Conservation (phyloP, 169 alveolate species). For the Eimeria nieschulzi region DNA sequence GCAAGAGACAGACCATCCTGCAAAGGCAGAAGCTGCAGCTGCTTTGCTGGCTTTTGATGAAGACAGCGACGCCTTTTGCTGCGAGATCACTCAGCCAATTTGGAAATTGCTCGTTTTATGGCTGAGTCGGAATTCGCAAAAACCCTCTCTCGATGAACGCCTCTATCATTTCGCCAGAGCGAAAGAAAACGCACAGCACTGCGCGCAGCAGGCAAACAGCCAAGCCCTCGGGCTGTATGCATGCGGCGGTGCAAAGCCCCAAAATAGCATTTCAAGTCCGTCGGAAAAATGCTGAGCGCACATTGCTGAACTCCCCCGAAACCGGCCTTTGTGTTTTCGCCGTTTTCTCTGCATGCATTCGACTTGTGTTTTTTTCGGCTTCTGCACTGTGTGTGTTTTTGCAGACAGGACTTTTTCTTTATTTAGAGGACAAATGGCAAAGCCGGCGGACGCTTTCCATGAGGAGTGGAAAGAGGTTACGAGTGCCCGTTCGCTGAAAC, state of each 20-base stretch:
- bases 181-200: constrained; percentile 20
- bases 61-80: constrained; percentile 22
- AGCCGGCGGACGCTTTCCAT: background rate
- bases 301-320: too few species aligned
- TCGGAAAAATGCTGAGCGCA: too few species aligned
- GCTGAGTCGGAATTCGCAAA: background rate
- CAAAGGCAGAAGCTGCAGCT: background rate
- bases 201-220: background rate
- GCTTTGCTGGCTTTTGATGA: constrained; percentile 10
- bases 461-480: background rate
- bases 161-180: constrained; percentile 21
- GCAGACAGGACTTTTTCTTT: constrained; percentile 1
- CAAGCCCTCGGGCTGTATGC: background rate
- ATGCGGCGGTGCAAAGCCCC: background rate
- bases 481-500: background rate
- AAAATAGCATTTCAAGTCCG: background rate
- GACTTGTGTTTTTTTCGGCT: too few species aligned
- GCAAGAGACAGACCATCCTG: background rate
- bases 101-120: constrained; percentile 2
- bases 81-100: constrained; percentile 8
- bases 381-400: background rate
- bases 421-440: background rate
- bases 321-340: background rate
- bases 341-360: too few species aligned
- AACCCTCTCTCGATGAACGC: constrained; percentile 6